Conservation (phyloP, 768 basidiomycete species). For the Suillus ampliporus region DNA sequence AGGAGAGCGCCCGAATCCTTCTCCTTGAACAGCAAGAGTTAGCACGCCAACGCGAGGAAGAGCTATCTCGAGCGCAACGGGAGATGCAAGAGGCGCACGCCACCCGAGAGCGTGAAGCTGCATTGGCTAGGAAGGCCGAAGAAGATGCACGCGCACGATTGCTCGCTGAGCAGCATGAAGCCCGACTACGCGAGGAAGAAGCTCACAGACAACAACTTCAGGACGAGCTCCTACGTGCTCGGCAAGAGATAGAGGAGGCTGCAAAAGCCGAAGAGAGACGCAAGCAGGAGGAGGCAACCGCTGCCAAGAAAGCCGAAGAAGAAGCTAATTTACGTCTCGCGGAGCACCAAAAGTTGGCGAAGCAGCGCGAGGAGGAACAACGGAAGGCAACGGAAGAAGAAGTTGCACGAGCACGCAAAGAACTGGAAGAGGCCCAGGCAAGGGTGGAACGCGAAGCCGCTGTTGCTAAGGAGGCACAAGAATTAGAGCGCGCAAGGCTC, state of each 20-base stretch:
- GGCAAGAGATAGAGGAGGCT: constrained; percentile 22
- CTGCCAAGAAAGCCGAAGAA: constrained; percentile 22
- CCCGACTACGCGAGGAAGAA: constrained; percentile 37
- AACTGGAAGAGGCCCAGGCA: constrained; percentile 27
- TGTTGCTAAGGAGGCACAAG: constrained; percentile 35
- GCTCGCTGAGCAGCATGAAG: constrained; percentile 33
- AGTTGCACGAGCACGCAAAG: constrained; percentile 26
- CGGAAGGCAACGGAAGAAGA: constrained; percentile 34
- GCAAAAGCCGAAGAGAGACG: constrained; percentile 22
- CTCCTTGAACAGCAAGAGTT: constrained; percentile 30
- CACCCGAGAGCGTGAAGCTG: constrained; percentile 30
- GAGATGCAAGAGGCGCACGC: constrained; percentile 30
- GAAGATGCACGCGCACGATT: constrained; percentile 29
- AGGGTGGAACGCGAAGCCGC: constrained; percentile 28
- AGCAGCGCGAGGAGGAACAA: constrained; percentile 29
- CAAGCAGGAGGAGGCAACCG: constrained; percentile 29
- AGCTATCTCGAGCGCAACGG: constrained; percentile 31
- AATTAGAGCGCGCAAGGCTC: constrained; percentile 30
- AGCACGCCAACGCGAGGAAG: constrained; percentile 30
- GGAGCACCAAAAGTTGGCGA: constrained; percentile 34
- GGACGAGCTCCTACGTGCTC: constrained; percentile 32
- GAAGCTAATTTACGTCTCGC: constrained; percentile 26
- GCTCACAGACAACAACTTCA: constrained; percentile 28
- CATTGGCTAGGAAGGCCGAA: constrained; percentile 25
- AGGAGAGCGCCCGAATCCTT: constrained; percentile 31